A percentile compares a stretch with the other conserved stretches of the same genome.
These are phyloP conservation scores for Rhodocollybia butyracea DNA, from an alignment of 768 basidiomycete genomes.

Conservation along the genomic window DNA sequence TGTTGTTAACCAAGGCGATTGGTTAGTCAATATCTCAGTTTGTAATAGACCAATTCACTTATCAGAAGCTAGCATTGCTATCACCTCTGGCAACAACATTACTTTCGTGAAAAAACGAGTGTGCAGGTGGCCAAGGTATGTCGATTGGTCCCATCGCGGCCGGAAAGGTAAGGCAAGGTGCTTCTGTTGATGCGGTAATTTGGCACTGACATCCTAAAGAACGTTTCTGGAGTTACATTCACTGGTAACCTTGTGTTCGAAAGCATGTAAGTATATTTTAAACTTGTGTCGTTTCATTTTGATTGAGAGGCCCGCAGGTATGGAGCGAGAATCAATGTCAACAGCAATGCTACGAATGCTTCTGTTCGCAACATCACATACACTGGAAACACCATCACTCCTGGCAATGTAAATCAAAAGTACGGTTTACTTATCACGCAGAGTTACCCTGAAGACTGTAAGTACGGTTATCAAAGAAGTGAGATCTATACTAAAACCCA, in stretches of 20 bases:
- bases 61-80: constrained; percentile 23
- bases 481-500: too few relatives aligned
- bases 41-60: background rate
- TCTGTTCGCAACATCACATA: constrained; percentile 33
- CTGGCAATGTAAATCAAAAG: constrained; percentile 20
- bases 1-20: constrained; percentile 34
- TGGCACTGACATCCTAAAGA: too few relatives aligned
- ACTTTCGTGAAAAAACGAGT: constrained; percentile 34
- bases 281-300: background rate
- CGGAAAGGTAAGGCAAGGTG: too few relatives aligned
- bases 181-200: too few relatives aligned
- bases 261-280: background rate
- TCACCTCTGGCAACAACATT: constrained; percentile 18
- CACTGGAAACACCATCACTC: constrained; percentile 32
- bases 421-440: constrained; percentile 45
- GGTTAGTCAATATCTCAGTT: constrained; percentile 10
- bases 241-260: constrained; percentile 24
- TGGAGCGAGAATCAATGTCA: background rate
- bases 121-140: constrained; percentile 45
- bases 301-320: background rate
- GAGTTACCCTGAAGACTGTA: constrained; percentile 8
- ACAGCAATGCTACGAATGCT: constrained; percentile 25
- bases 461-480: constrained; percentile 6
- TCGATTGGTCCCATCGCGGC: constrained; percentile 42
- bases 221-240: background rate